A percentile compares a stretch with the other conserved stretches of the same genome.
Evolutionary conservation across 192 early-diverging fungal species (phyloP).

Genomic region (Phycomyces blakesleeanus): DNA sequence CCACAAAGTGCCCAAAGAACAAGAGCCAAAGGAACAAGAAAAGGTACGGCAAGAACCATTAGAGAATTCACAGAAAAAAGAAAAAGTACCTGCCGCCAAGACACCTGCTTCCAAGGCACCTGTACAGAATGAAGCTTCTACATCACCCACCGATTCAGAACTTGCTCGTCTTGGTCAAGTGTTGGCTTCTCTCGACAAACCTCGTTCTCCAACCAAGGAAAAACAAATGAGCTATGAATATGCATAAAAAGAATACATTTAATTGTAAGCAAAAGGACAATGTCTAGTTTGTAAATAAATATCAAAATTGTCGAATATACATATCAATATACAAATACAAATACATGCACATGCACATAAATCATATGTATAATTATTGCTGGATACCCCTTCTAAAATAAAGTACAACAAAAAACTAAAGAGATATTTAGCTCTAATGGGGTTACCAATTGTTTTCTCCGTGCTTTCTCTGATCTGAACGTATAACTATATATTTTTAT

Average conservation of each 20-base stretch:
- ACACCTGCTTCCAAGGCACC: not conserved
- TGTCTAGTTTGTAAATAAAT: not conserved
- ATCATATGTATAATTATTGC: no score
- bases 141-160: constrained; percentile 3
- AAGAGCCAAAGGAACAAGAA: not conserved
- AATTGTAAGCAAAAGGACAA: no score
- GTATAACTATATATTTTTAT: no score
- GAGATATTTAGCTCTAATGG: no score
- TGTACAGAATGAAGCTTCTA: not conserved
- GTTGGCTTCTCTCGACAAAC: not conserved
- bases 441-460: no score
- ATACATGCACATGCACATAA: no score
- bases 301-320: not conserved
- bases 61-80: not conserved
- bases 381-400: no score
- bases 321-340: no score
- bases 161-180: not conserved
- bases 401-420: no score
- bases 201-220: not conserved
- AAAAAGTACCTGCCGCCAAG: not conserved
- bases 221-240: not conserved
- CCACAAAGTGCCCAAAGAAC: not conserved
- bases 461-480: no score
- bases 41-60: no score
- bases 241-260: no score